A percentile compares a stretch with the other conserved stretches of the same genome.
Conservation (phyloP, 2,329 filamentous ascomycete genomes). For the Lachnellula subtilissima region DNA sequence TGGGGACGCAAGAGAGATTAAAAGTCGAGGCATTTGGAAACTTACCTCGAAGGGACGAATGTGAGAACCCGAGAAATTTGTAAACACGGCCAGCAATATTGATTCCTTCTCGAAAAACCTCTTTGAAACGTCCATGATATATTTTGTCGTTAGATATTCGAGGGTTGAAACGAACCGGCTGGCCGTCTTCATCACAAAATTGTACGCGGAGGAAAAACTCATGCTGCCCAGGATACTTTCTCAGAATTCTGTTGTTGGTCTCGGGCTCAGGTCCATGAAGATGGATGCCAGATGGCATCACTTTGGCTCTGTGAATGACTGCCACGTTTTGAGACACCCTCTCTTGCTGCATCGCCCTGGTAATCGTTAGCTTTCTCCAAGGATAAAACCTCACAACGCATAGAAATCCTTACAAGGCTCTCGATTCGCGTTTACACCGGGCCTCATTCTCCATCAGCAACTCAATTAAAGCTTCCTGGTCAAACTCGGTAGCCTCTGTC, state of each 20-base stretch:
- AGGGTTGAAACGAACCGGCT: conserved; percentile 55
- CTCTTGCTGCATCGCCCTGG: conserved; percentile 21
- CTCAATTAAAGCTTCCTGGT: conserved; percentile 38
- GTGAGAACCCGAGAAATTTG: conserved; percentile 70
- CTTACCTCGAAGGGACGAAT: conserved; percentile 61
- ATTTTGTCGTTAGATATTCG: conserved; percentile 47
- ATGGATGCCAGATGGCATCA: conserved; percentile 56
- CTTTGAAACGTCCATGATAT: conserved; percentile 54
- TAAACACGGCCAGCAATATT: conserved; percentile 58
- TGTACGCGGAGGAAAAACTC: conserved; percentile 66
- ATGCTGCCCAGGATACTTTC: conserved; percentile 55
- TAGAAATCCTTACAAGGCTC: conserved; percentile 1
- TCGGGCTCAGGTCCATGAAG: conserved; percentile 61
- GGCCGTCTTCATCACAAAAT: conserved; percentile 70
- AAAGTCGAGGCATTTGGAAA: background rate
- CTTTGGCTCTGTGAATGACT: conserved; percentile 28
- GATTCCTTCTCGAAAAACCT: conserved; percentile 55
- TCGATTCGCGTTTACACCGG: conserved; percentile 26
- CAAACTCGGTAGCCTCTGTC: conserved; percentile 39
- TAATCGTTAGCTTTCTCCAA: background rate
- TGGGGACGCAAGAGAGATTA: too few relatives aligned
- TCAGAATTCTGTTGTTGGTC: conserved; percentile 64
- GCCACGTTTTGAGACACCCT: conserved; percentile 19
- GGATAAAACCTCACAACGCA: background rate
- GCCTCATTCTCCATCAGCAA: conserved; percentile 39